phyloP scores from a whole-genome alignment of 2,329 filamentous ascomycete genomes.

The Pseudogymnoascus sp. region DNA sequence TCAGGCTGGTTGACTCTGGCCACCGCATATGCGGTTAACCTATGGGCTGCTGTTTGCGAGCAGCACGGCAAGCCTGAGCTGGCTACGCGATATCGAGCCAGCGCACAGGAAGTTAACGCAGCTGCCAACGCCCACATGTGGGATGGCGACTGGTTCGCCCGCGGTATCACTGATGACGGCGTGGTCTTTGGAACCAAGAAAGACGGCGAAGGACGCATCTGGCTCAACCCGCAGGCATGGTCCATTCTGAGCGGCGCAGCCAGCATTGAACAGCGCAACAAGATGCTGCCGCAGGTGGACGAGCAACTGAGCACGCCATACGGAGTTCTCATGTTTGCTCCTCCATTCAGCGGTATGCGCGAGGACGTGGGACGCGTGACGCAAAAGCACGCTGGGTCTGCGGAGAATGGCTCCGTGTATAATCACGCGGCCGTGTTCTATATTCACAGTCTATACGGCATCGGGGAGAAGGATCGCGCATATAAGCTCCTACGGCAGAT shows the following conservation, averaged over 20 bases:
- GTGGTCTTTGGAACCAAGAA: constrained; percentile 44
- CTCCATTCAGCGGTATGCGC: constrained; percentile 47
- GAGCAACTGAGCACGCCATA: constrained; percentile 46
- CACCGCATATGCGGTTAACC: constrained; percentile 44
- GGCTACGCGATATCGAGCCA: constrained; percentile 38
- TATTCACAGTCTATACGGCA: constrained; percentile 45
- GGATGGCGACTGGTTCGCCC: constrained; percentile 50
- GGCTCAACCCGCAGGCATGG: constrained; percentile 52
- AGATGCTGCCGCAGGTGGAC: constrained; percentile 44
- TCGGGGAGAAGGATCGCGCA: constrained; percentile 43
- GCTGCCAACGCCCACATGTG: constrained; percentile 47
- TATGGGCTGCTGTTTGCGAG: constrained; percentile 48
- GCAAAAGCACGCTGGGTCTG: constrained; percentile 50
- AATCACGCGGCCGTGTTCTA: constrained; percentile 52
- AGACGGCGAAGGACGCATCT: constrained; percentile 48
- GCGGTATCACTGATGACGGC: constrained; percentile 50
- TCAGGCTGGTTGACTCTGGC: constrained; percentile 53
- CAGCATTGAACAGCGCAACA: constrained; percentile 33
- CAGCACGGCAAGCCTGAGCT: constrained; percentile 34
- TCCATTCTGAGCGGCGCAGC: constrained; percentile 49
- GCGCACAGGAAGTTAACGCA: constrained; percentile 41
- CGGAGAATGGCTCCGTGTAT: constrained; percentile 52
- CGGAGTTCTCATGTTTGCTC: constrained; percentile 49
- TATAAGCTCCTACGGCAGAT: constrained; percentile 45
- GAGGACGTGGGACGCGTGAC: constrained; percentile 53